phyloP scores from a whole-genome alignment of 2,329 filamentous ascomycete species.

The Akanthomyces muscarius region DNA sequence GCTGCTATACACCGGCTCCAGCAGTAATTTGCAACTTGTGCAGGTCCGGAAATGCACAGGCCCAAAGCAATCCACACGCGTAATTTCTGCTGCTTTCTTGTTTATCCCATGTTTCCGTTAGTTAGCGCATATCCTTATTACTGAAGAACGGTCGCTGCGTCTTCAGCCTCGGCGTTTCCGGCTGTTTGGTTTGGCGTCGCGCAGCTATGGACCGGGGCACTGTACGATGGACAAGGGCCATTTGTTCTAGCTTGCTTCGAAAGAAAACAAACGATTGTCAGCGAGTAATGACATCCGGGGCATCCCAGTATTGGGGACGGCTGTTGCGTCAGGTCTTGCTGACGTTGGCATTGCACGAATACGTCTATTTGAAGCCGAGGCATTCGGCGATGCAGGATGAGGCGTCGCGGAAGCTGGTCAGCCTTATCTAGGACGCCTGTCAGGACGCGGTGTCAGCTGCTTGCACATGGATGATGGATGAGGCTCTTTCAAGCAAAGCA shows the following conservation, averaged over 20 bases:
- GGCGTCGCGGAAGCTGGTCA: too few species aligned
- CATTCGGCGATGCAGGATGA: not conserved
- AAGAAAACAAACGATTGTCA: slow-evolving; percentile 4
- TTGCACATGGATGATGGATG: too few species aligned
- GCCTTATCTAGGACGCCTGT: too few species aligned
- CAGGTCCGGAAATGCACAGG: not conserved
- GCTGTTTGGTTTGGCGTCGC: not conserved
- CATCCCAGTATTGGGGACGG: not conserved
- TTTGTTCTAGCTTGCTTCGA: slow-evolving; percentile 11
- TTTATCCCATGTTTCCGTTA: not conserved
- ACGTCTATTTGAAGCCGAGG: not conserved
- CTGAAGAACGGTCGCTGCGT: not conserved
- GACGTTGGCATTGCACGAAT: not conserved
- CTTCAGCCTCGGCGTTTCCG: slow-evolving; percentile 14
- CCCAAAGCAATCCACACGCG: not conserved
- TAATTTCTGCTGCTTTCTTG: not conserved
- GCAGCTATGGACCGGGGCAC: not conserved
- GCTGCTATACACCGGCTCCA: not conserved
- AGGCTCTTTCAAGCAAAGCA: too few species aligned
- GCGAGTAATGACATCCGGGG: not conserved
- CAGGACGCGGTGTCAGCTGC: too few species aligned
- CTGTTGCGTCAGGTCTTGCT: not conserved
- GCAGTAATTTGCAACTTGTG: not conserved
- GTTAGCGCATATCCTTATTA: not conserved
- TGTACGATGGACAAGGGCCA: not conserved